These are phyloP conservation scores for Apophysomyces trapeziformis DNA, from an alignment of 371 early-diverging fungal genomes.

Conservation along the genomic window DNA sequence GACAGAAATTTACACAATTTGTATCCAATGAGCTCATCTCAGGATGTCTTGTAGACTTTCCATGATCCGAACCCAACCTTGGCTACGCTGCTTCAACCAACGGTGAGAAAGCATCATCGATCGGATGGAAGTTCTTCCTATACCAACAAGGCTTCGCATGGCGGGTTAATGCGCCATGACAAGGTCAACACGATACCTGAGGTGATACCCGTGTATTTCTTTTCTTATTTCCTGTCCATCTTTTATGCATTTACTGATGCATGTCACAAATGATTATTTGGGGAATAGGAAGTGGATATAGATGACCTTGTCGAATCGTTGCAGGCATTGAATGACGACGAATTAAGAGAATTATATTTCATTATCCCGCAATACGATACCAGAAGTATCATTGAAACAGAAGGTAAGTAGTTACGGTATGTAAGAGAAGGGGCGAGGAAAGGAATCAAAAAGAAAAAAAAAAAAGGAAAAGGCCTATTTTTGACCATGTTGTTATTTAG, in stretches of 20 bases:
- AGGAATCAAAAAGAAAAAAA: not conserved
- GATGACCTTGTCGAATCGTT: not conserved
- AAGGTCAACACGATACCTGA: constrained; percentile 23
- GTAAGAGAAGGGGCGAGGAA: not conserved
- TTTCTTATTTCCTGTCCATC: not conserved
- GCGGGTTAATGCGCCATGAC: not conserved
- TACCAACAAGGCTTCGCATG: not conserved
- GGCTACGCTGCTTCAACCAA: constrained; percentile 10
- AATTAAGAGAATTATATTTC: constrained; percentile 2
- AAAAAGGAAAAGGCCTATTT: not conserved
- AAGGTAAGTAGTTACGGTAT: not conserved
- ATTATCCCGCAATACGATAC: constrained; percentile 4
- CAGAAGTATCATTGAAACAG: constrained; percentile 11
- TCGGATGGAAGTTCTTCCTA: not conserved
- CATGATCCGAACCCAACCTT: constrained; percentile 17
- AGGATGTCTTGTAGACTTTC: constrained; percentile 12
- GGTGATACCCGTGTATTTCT: constrained; percentile 19
- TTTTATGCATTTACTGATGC: too few species aligned
- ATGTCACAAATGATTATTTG: not conserved
- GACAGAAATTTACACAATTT: too few species aligned
- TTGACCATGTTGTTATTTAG: constrained; percentile 12
- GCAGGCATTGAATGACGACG: not conserved
- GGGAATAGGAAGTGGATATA: not conserved
- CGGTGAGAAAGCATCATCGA: not conserved
- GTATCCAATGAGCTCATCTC: not conserved